These are phyloP conservation scores for Torulaspora delbrueckii DNA, from an alignment of 805 yeast species.

Conservation along the genomic window DNA sequence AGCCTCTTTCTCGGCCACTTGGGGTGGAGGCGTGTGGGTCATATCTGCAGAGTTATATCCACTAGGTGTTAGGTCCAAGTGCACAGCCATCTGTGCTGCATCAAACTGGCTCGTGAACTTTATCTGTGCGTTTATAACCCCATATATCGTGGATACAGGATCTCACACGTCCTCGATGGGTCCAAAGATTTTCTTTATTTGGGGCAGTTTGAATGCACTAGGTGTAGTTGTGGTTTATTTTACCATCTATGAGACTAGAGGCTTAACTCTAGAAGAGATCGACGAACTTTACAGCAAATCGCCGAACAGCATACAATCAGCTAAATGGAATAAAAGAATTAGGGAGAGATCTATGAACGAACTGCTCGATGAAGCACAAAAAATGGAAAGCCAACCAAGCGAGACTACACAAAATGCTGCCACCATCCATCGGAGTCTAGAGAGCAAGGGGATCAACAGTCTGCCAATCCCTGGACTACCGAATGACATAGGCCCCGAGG, in stretches of 20 bases:
- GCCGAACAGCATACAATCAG: conserved; percentile 48
- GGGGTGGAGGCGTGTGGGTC: conserved; percentile 85
- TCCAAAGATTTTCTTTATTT: conserved; percentile 66
- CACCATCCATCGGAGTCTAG: conserved; percentile 4
- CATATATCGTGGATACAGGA: conserved; percentile 67
- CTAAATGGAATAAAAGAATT: conserved; percentile 37
- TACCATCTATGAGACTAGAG: conserved; percentile 73
- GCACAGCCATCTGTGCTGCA: conserved; percentile 70
- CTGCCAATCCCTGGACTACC: neutral
- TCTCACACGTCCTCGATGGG: conserved; percentile 65
- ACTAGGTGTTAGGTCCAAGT: conserved; percentile 68
- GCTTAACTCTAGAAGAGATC: conserved; percentile 73
- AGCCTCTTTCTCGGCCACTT: conserved; percentile 70
- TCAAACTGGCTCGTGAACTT: conserved; percentile 79
- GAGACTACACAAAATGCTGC: conserved; percentile 1
- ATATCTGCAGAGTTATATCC: conserved; percentile 62
- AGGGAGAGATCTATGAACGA: conserved; percentile 14
- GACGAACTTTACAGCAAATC: conserved; percentile 68
- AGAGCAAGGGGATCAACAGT: neutral
- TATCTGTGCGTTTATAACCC: conserved; percentile 67
- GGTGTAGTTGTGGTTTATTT: conserved; percentile 61
- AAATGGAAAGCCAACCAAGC: conserved; percentile 6
- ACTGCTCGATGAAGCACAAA: conserved; percentile 2
- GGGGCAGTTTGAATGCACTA: conserved; percentile 66
- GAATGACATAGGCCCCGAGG: neutral